These are phyloP conservation scores for Tanacetum coccineum DNA, from an alignment of 129 eudicot species.

Conservation along the genomic window DNA sequence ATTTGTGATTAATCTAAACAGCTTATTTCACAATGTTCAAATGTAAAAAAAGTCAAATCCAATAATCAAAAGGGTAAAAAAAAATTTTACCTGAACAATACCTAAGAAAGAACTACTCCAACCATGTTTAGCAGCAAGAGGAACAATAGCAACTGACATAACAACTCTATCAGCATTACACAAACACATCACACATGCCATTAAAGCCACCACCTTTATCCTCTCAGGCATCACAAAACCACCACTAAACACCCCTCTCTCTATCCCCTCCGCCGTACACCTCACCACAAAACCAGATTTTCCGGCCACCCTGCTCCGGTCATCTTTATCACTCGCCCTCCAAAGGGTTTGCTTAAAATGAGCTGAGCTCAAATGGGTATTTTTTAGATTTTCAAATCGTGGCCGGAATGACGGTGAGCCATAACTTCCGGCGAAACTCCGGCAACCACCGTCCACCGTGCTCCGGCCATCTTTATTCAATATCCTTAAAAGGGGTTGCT, in stretches of 20 bases:
- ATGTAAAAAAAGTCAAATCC: too few species aligned
- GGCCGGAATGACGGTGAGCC: too few species aligned
- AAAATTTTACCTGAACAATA: conserved; percentile 68
- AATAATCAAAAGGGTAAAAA: neutral
- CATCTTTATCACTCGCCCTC: too few species aligned
- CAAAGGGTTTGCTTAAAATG: too few species aligned
- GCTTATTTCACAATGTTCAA: too few species aligned
- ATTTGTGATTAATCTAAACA: too few species aligned
- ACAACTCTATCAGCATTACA: conserved; percentile 97
- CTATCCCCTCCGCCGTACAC: conserved; percentile 83
- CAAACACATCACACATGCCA: conserved; percentile 87
- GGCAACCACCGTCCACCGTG: conserved; percentile 24
- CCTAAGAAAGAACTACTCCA: conserved; percentile 94
- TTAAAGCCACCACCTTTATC: conserved; percentile 79
- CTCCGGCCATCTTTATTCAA: conserved; percentile 16
- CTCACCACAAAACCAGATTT: conserved; percentile 20
- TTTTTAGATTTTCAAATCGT: too few species aligned
- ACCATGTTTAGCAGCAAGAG: conserved; percentile 79
- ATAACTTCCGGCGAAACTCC: conserved; percentile 14
- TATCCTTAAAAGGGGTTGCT: conserved; percentile 38
- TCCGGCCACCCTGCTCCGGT: too few species aligned
- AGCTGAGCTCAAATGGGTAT: too few species aligned
- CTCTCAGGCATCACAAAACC: conserved; percentile 54
- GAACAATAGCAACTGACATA: conserved; percentile 95
- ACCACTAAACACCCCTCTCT: conserved; percentile 48